Base-by-base conservation (phyloP, 768 basidiomycete genomes). In the Macrolepiota dolichaula region DNA sequence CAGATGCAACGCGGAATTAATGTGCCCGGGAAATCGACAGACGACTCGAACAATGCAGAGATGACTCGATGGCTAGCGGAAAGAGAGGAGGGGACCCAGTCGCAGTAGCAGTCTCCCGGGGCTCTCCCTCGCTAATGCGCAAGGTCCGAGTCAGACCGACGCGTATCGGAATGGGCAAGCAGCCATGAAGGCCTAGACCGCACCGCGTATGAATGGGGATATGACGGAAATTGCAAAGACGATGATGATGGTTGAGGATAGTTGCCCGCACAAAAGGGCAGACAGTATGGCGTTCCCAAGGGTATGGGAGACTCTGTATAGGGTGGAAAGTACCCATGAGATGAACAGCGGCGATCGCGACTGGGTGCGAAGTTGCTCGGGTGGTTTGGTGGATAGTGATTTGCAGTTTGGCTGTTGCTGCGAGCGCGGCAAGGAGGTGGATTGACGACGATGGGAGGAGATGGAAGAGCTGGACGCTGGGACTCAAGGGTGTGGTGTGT, bases 391-490 rank as follows among this genome's bases (percentile, higher is more conserved):
- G 51, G 51, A 13, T 46, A 52, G 13, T 37, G 35, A 22, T n/a
- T 50, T 3, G 19, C 15, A 38, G 19, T 24, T 11, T 27, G 42
- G 36, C n/a, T 22, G 4, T 25, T n/a, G 10, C 40, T 15, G 27
- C 50, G 49, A 12, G 47, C 3, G 10, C 25, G 15, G 13, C 24
- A 38, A n/a, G 50, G n/a, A 19, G 25, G 55, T 19, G 35, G 46
- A 36, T 42, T 46, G 15, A 62, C 36, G n/a, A 59, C 29, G 57
- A 52, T 59, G 9, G 64, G 61, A 11, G 60, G 64, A 1, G 61
- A 61, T 5, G 36, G 65, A 6, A 62, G 62, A 35, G 60, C 52
- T 10, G 61, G 57, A 15, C 46, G 57, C n/a, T 17, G 42, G 19
- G 42, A 44, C 42, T 44, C 17, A 38, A 40, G 17, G 46, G 51